phyloP scores from a whole-genome alignment of 176 grass and related monocot genomes.

The Juncus effusus region DNA sequence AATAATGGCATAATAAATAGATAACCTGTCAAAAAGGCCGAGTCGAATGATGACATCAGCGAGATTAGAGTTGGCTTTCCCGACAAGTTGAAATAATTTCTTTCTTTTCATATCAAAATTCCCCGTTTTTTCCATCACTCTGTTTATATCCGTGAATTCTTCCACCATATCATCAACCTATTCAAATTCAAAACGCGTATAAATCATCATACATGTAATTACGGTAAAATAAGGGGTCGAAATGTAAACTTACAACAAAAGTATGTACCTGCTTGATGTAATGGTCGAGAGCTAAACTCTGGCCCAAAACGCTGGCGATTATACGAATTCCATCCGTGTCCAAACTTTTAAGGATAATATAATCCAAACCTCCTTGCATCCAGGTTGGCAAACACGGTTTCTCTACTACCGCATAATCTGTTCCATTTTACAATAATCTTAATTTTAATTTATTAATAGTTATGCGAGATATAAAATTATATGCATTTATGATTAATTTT shows the following conservation, averaged over 20 bases:
- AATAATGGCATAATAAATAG: background rate
- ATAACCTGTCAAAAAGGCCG: constrained; percentile 89
- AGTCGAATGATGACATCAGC: constrained; percentile 85
- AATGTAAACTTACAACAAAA: background rate
- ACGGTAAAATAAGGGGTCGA: background rate
- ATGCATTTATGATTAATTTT: too few relatives aligned
- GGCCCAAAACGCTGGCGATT: constrained; percentile 79
- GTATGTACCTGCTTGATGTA: constrained; percentile 73
- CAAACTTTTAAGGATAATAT: constrained; percentile 83
- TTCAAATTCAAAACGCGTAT: constrained; percentile 14
- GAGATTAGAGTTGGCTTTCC: constrained; percentile 89
- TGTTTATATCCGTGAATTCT: constrained; percentile 95
- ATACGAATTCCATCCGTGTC: constrained; percentile 83
- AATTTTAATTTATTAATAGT: background rate
- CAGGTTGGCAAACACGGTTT: constrained; percentile 64
- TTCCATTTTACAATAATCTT: background rate
- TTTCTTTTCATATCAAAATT: constrained; percentile 91
- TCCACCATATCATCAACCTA: constrained; percentile 99
- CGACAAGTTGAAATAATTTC: constrained; percentile 97
- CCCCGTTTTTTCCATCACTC: constrained; percentile 87
- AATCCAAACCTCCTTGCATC: constrained; percentile 92
- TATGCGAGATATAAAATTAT: too few relatives aligned
- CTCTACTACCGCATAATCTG: constrained; percentile 91
- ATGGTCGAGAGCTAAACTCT: constrained; percentile 96
- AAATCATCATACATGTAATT: background rate